Base-by-base conservation (phyloP, 805 yeast species). In the Barnettozyma vustinii region DNA sequence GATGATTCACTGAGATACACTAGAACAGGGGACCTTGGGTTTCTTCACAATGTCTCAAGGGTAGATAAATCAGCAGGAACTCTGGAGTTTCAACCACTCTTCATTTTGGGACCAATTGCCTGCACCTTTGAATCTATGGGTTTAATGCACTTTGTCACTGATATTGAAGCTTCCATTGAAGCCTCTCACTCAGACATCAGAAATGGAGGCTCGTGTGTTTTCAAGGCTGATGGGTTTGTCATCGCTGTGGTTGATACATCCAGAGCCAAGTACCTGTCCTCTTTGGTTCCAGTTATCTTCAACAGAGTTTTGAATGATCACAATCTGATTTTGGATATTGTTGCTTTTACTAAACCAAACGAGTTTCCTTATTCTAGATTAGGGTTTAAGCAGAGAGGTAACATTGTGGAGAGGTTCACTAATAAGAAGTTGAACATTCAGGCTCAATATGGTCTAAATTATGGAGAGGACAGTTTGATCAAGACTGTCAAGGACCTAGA, bases 11-110 rank as follows among this genome's bases (percentile, higher is more conserved):
- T 82, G 46, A 71, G 77, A 2, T 94, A 87, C 64, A 71, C 87
- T 56, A 74, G 99, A 54, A 94, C 98, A 0, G 98, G 98, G 1
- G 97, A 94, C 61, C 71, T 94, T 35, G 99, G 99, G 0, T 94
- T 94, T 63, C 72, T 94, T 48, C 96, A 90, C 59, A 84, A 82
- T 19, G 82, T 89, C 5, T 73, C 77, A 3, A 67, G 75, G 46
- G 58, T 75, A 62, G 63, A 70, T 46, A 60, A 65, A 62, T 75
- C 66, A 60, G 26, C 42, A 27, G 75, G 61, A 9, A 64, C 61
- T 25, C 61, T 68, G 12, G 69, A 68, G 32, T 69, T 89, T 65
- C 96, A 90, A 60, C 82, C 94, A 5, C 70, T 94, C 45, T 94
- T 84, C 65, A 89, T 89, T 5, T 65, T 94, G 42, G 98, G 99